These are phyloP conservation scores for Cephaloascus fragrans DNA, from an alignment of 805 yeast species.

Conservation along the genomic window DNA sequence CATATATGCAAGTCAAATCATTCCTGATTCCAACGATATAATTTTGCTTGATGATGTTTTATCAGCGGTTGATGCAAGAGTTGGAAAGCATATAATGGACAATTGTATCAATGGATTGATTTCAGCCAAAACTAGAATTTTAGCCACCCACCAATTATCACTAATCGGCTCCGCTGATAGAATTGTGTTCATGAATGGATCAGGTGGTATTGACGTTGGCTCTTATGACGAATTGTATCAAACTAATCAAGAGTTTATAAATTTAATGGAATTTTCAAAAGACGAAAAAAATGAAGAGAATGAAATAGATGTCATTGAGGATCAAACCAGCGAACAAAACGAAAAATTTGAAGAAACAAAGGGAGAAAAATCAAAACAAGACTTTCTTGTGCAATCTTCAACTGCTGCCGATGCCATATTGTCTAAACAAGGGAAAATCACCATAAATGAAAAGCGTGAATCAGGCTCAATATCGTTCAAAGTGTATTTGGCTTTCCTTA, in stretches of 20 bases:
- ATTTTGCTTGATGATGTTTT: conserved; percentile 23
- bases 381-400: too few species aligned
- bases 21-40: conserved; percentile 9
- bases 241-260: conserved; percentile 12
- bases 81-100: conserved; percentile 24
- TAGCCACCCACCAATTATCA: conserved; percentile 27
- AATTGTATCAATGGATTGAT: conserved; percentile 18
- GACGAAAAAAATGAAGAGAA: conserved; percentile 7
- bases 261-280: conserved; percentile 18
- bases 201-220: conserved; percentile 20
- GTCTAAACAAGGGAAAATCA: conserved; percentile 4
- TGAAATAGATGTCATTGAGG: conserved; percentile 5
- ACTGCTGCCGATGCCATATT: too few species aligned
- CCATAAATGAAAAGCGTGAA: background rate
- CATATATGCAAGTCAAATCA: conserved; percentile 13
- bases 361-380: too few species aligned
- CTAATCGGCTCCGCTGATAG: conserved; percentile 21
- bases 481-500: conserved; percentile 2
- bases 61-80: conserved; percentile 27
- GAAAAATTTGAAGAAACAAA: too few species aligned
- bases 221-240: conserved; percentile 14
- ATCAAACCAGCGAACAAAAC: conserved; percentile 2
- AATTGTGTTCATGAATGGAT: conserved; percentile 20
- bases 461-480: background rate
- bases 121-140: conserved; percentile 19